These are phyloP conservation scores for Bruguiera hainesii DNA, from an alignment of 441 rosid species.

Conservation along the genomic window DNA sequence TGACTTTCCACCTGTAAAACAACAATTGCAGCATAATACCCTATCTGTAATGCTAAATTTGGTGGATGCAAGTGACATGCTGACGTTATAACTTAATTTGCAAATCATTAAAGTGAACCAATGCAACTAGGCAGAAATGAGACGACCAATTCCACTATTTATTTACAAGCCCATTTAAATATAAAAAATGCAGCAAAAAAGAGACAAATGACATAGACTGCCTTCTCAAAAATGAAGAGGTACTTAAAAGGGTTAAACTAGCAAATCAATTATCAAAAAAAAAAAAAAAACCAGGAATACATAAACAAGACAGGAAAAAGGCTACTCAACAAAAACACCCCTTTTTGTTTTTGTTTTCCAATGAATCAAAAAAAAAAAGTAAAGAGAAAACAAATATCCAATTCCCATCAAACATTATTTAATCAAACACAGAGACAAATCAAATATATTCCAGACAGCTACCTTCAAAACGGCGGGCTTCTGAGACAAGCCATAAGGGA, in stretches of 20 bases:
- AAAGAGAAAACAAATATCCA: neutral
- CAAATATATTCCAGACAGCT: neutral
- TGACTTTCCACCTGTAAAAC: neutral
- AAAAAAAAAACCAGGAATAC: no score
- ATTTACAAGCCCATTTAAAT: no score
- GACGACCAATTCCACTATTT: neutral
- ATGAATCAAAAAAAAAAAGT: neutral
- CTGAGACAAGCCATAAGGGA: constrained; percentile 75
- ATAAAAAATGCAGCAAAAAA: neutral
- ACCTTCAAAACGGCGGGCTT: constrained; percentile 78
- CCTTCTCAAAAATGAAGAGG: neutral
- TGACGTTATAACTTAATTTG: neutral
- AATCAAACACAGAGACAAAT: no score
- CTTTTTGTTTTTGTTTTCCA: neutral
- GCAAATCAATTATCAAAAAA: neutral
- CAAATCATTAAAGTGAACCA: neutral
- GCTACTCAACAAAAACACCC: neutral
- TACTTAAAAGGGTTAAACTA: neutral
- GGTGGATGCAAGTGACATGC: neutral
- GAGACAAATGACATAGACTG: neutral
- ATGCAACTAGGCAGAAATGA: neutral
- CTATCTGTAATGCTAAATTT: neutral
- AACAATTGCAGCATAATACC: neutral
- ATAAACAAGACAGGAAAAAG: no score
- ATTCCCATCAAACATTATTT: no score